Percentiles rank a stretch among this genome's conserved stretches.
These are phyloP conservation scores for Mychonastes homosphaera DNA, from an alignment of 139 green algal species.

Conservation along the genomic window DNA sequence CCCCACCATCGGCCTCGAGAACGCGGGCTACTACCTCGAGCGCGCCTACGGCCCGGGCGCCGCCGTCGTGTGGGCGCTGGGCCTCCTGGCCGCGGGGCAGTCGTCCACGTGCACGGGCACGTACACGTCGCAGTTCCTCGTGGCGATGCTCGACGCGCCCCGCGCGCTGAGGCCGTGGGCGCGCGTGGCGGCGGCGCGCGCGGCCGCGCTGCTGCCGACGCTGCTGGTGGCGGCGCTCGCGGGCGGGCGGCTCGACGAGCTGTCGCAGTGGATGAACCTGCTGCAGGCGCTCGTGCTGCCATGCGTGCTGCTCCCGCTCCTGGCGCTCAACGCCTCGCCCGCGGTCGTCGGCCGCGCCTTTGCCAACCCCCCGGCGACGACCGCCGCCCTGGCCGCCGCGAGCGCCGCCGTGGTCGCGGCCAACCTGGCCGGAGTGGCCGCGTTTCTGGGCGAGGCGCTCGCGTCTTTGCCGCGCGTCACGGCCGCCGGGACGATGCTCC, in stretches of 20 bases:
- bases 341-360: conserved; percentile 43
- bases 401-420: conserved; percentile 25
- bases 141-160: no score
- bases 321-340: conserved; percentile 38
- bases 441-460: no score
- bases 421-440: conserved; percentile 25
- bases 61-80: conserved; percentile 33
- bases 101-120: conserved; percentile 68
- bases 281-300: conserved; percentile 49
- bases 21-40: conserved; percentile 45
- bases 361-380: conserved; percentile 14
- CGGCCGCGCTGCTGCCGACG: conserved; percentile 43
- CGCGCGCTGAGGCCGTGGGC: conserved; percentile 33
- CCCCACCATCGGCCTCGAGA: conserved; percentile 63
- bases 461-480: no score
- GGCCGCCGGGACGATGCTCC: no score
- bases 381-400: conserved; percentile 23
- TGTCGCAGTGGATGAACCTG: conserved; percentile 39
- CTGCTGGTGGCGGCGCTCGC: conserved; percentile 35
- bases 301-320: conserved; percentile 44
- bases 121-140: conserved; percentile 47
- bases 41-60: conserved; percentile 33
- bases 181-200: conserved; percentile 38
- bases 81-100: conserved; percentile 51
- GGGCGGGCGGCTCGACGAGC: conserved; percentile 20